Base-by-base conservation (phyloP, 371 early-diverging fungal species). In the Batkoa obscura region DNA sequence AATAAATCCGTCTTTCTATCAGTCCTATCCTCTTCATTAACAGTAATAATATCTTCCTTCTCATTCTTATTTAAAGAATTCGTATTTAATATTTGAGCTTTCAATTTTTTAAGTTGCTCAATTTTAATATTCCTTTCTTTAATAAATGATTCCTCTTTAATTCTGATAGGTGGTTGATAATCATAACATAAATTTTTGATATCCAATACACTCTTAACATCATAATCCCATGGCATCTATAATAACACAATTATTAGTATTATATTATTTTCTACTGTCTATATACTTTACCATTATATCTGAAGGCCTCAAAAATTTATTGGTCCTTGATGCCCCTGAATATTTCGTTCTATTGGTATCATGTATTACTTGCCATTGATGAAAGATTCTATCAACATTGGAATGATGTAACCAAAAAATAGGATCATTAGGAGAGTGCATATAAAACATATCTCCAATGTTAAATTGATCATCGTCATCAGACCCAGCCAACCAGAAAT, bases 371-470 rank as follows among this genome's bases (percentile, higher is more conserved):
- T 73, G 74, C 69, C 69, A 73, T 48, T 60, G 56, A 60, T 60
- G 61, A 70, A 73, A 73, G 47, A 74, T 59, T 30, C 68, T 68
- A 59, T 74, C 74, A n/a, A 75, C 58, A 38, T 68, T 68, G 37
- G 65, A 65, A 43, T 74, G 74, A 58, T 74, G 74, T 62, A 72
- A 60, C 35, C 57, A 66, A 62, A 74, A 74, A 46, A 69, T 58
- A 33, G 70, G 66, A 47, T 74, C 74, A 56, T 68, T 70, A 13
- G 74, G 75, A n/a, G 69, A 61, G 46, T 59, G 53, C 57, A 43
- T 58, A 0, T 64, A 65, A 1, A 56, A 45, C 58, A 73, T 75
- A 56, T 73, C 75, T 43, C 74, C 74, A 30, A 74, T 48, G 50
- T 50, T 17, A 36, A 32, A 50, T 3, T 32, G 12, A 35, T 50